A percentile compares a stretch with the other conserved stretches of the same genome.
Conservation (phyloP, 2,329 filamentous ascomycete genomes). For the Sporothrix phasma region DNA sequence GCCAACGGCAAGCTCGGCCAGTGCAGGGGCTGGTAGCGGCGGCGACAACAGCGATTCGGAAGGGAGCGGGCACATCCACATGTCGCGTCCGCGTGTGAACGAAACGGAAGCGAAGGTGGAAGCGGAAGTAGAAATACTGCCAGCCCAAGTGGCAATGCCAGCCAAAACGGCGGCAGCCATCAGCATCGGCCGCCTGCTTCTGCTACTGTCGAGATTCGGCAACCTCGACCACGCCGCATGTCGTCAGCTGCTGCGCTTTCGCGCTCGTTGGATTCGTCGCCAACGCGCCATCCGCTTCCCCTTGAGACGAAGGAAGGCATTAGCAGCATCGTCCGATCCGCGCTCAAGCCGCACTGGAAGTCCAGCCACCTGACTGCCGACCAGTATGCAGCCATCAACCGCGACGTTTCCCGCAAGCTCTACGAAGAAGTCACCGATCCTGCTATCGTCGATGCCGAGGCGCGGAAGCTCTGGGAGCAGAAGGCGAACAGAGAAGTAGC, state of each 20-base stretch:
- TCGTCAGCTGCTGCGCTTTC: constrained; percentile 29
- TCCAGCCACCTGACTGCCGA: constrained; percentile 73
- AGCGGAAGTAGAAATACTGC: not conserved
- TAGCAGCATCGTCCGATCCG: constrained; percentile 75
- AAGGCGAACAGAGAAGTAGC: constrained; percentile 71
- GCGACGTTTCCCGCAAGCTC: constrained; percentile 75
- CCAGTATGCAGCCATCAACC: constrained; percentile 87
- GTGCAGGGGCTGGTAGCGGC: not conserved
- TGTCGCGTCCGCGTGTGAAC: constrained; percentile 22
- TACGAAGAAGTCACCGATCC: constrained; percentile 59
- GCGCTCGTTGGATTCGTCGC: constrained; percentile 56
- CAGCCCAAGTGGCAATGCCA: constrained; percentile 28
- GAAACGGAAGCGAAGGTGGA: not conserved
- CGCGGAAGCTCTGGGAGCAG: constrained; percentile 61
- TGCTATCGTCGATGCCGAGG: constrained; percentile 52
- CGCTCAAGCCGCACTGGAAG: constrained; percentile 73
- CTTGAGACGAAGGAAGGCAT: constrained; percentile 80
- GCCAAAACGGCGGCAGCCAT: constrained; percentile 1
- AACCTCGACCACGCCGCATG: constrained; percentile 41
- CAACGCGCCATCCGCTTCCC: constrained; percentile 55
- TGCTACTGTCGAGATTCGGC: constrained; percentile 38
- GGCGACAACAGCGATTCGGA: constrained; percentile 36
- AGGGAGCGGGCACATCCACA: not conserved
- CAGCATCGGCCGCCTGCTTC: constrained; percentile 21
- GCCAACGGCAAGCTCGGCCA: constrained; percentile 21